Evolutionary conservation across 2,329 filamentous ascomycete genomes (phyloP).

Genomic region (Diplodia corticola): DNA sequence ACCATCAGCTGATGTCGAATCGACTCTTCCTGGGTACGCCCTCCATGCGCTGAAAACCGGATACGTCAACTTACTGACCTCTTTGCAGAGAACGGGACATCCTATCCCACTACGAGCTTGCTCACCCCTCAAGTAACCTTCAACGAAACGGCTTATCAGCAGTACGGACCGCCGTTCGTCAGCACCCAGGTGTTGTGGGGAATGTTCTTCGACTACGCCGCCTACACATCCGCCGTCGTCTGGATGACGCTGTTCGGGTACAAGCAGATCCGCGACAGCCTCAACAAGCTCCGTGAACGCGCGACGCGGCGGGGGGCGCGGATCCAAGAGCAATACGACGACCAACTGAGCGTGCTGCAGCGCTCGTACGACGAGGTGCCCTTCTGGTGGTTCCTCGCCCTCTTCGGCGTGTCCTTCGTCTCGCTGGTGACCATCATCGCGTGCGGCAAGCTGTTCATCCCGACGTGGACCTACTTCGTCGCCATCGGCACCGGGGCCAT

Average conservation of each 20-base stretch:
- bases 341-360: slow-evolving; percentile 61
- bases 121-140: slow-evolving; percentile 49
- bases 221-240: slow-evolving; percentile 58
- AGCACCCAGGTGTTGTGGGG: slow-evolving; percentile 59
- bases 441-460: slow-evolving; percentile 57
- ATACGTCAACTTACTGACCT: slow-evolving; percentile 30
- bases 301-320: background rate
- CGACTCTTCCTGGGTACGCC: slow-evolving; percentile 8
- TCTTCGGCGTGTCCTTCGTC: slow-evolving; percentile 54
- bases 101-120: slow-evolving; percentile 47
- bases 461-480: slow-evolving; percentile 61
- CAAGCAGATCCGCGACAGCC: slow-evolving; percentile 48
- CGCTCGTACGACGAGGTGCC: slow-evolving; percentile 60
- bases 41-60: too few species aligned
- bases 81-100: slow-evolving; percentile 51
- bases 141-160: slow-evolving; percentile 50
- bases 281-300: slow-evolving; percentile 44
- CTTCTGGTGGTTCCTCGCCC: slow-evolving; percentile 56
- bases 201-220: slow-evolving; percentile 63
- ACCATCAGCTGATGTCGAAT: slow-evolving; percentile 59
- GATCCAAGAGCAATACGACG: slow-evolving; percentile 52
- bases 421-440: slow-evolving; percentile 55
- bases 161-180: slow-evolving; percentile 58
- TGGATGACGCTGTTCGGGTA: slow-evolving; percentile 62
- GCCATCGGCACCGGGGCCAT: slow-evolving; percentile 57